Percentiles rank a stretch among this genome's conserved stretches.
phyloP scores from a whole-genome alignment of 176 grass and related monocot species.

The Puya raimondii region DNA sequence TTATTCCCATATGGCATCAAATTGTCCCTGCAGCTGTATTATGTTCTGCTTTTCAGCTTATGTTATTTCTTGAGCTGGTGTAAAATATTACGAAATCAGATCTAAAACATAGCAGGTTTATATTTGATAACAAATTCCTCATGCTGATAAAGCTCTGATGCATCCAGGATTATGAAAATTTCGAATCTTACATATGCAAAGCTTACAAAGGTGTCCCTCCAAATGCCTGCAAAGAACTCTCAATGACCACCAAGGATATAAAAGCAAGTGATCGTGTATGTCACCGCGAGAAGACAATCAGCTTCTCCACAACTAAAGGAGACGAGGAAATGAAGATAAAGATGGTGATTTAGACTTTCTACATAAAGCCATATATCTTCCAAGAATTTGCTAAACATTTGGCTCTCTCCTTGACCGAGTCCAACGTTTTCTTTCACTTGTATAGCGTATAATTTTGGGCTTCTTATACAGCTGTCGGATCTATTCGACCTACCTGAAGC shows the following conservation, averaged over 20 bases:
- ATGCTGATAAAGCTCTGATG: background rate
- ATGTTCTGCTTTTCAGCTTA: background rate
- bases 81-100: background rate
- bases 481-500: too few relatives aligned
- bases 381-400: too few relatives aligned
- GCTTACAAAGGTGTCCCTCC: slow-evolving; percentile 58
- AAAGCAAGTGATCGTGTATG: slow-evolving; percentile 24
- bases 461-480: too few relatives aligned
- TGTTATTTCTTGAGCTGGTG: background rate
- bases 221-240: slow-evolving; percentile 34
- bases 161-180: slow-evolving; percentile 67
- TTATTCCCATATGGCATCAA: background rate
- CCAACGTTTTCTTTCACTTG: too few relatives aligned
- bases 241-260: slow-evolving; percentile 8
- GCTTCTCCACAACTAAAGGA: background rate
- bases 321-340: slow-evolving; percentile 12
- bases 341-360: slow-evolving; percentile 10
- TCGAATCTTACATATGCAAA: slow-evolving; percentile 61
- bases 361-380: background rate
- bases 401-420: too few relatives aligned
- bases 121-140: background rate
- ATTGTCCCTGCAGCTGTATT: background rate
- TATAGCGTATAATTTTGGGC: too few relatives aligned
- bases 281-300: slow-evolving; percentile 16
- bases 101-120: background rate